Percentiles rank a stretch among this genome's conserved stretches.
These are phyloP conservation scores for Plasmodium coatneyi DNA, from an alignment of 169 alveolate species.

Conservation along the genomic window DNA sequence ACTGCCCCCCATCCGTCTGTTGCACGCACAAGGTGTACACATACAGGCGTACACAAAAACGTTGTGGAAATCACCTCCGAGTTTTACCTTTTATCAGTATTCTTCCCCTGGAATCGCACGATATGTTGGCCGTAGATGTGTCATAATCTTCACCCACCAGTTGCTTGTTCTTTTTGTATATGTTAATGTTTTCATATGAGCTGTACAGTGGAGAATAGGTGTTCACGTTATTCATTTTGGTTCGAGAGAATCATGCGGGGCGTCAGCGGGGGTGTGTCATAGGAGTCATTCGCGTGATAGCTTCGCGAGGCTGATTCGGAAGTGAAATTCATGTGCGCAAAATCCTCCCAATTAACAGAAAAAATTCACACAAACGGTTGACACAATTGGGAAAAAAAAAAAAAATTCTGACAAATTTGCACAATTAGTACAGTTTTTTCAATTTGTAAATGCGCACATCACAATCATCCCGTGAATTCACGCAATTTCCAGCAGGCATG, in stretches of 20 bases:
- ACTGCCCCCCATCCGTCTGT: not conserved
- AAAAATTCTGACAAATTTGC: not conserved
- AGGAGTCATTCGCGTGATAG: not conserved
- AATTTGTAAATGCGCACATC: not conserved
- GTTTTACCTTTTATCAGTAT: constrained; percentile 56
- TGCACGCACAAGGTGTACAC: not conserved
- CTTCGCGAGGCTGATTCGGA: not conserved
- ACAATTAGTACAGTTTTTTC: not conserved
- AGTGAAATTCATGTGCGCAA: not conserved
- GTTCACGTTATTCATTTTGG: constrained; percentile 39
- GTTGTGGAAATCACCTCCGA: not conserved
- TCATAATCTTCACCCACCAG: constrained; percentile 21
- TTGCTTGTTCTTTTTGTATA: constrained; percentile 44
- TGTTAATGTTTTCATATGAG: constrained; percentile 67
- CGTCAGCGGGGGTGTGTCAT: not conserved
- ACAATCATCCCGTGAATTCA: not conserved
- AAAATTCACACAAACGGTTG: not conserved
- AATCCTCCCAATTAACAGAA: not conserved
- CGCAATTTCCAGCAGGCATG: not conserved
- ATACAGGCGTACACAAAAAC: not conserved
- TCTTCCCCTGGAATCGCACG: constrained; percentile 70
- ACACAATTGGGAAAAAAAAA: not conserved
- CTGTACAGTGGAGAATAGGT: constrained; percentile 62
- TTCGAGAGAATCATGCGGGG: not conserved
- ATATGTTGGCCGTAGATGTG: constrained; percentile 56